Evolutionary conservation across 2,329 filamentous ascomycete genomes (phyloP).

Genomic region (Trichoderma simmonsii): DNA sequence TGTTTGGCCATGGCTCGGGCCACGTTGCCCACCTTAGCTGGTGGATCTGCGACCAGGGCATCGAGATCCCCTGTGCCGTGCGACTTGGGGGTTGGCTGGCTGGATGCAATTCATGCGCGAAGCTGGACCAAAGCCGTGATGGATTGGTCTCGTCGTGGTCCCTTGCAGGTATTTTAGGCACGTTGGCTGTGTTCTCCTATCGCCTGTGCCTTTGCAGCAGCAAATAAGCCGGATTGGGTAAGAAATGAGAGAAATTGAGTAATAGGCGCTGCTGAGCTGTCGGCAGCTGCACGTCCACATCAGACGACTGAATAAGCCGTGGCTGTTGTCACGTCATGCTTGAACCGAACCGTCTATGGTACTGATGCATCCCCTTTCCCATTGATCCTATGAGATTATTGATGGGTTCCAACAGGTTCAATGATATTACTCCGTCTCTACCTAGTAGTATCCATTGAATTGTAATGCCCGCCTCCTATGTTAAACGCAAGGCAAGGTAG

Average conservation of each 20-base stretch:
- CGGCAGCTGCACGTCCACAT: not conserved
- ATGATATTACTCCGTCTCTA: not conserved
- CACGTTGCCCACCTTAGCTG: slow-evolving; percentile 13
- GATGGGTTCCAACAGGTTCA: not conserved
- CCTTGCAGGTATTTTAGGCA: not conserved
- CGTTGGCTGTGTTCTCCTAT: not conserved
- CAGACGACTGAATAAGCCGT: slow-evolving; percentile 1
- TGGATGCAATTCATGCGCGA: not conserved
- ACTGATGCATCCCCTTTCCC: not conserved
- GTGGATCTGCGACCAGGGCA: slow-evolving; percentile 4
- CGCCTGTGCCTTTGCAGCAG: not conserved
- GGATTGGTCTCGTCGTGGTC: not conserved
- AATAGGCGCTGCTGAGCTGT: not conserved
- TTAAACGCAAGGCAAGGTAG: not conserved
- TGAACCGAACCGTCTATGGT: not conserved
- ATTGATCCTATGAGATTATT: not conserved
- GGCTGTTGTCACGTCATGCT: not conserved
- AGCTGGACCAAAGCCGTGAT: not conserved
- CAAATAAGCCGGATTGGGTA: not conserved
- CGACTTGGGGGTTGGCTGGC: not conserved
- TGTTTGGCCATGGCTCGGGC: slow-evolving; percentile 9
- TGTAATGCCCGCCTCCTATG: not conserved
- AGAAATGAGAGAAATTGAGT: slow-evolving; percentile 6
- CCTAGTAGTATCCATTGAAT: not conserved
- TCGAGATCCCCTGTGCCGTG: not conserved